These are phyloP conservation scores for Pseudoscleropodium purum DNA, from an alignment of 225 moss, liverwort and hornwort genomes.

Conservation along the genomic window DNA sequence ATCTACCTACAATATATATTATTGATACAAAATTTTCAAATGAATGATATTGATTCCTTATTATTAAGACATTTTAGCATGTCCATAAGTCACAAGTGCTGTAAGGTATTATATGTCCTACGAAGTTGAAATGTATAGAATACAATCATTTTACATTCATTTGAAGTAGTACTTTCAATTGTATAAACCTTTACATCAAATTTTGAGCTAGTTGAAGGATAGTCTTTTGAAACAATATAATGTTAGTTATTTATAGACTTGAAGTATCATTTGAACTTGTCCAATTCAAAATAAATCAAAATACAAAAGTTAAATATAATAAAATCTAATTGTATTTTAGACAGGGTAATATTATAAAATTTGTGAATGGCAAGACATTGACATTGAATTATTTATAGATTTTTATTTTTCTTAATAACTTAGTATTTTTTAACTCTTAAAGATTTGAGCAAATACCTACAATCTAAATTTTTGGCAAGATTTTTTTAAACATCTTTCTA, in stretches of 20 bases:
- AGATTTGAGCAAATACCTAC: no score
- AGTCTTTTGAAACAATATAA: neutral
- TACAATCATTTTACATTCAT: neutral
- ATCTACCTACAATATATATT: rapidly evolving
- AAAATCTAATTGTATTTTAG: no score
- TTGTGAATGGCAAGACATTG: no score
- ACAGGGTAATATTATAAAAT: no score
- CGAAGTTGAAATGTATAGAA: neutral
- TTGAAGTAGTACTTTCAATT: rapidly evolving
- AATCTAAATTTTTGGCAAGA: no score
- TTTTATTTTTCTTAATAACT: no score
- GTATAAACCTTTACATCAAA: neutral
- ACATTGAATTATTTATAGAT: no score
- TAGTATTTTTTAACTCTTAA: no score
- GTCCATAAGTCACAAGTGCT: neutral
- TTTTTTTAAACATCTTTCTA: no score
- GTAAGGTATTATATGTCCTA: rapidly evolving
- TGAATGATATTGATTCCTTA: neutral
- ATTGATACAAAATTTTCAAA: neutral
- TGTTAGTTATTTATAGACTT: rapidly evolving
- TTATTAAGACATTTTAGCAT: no score
- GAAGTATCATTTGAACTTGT: neutral
- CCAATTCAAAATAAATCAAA: neutral
- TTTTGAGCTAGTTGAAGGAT: rapidly evolving
- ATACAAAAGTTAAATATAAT: neutral